These are phyloP conservation scores for Cladophialophora yegresii DNA, from an alignment of 2,329 filamentous ascomycete genomes.

Conservation along the genomic window DNA sequence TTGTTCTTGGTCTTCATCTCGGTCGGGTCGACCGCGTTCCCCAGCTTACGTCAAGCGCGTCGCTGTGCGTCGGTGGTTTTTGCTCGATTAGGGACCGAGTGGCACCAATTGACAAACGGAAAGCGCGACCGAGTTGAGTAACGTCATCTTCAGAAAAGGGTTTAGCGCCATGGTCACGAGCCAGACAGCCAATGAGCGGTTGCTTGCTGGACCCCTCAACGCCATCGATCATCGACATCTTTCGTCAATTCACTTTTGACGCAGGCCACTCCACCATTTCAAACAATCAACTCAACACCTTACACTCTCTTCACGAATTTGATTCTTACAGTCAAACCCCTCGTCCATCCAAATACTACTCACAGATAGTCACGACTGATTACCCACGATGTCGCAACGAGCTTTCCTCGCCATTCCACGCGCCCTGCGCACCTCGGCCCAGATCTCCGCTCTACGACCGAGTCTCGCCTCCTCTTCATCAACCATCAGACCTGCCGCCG, in stretches of 20 bases:
- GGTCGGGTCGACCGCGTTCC: neutral
- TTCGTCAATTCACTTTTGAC: slow-evolving; percentile 21
- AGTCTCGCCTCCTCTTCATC: slow-evolving; percentile 49
- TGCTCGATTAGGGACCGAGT: slow-evolving; percentile 5
- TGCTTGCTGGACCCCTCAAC: slow-evolving; percentile 6
- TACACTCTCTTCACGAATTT: slow-evolving; percentile 11
- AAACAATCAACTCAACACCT: slow-evolving; percentile 11
- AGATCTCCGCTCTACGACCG: slow-evolving; percentile 51
- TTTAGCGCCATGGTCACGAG: slow-evolving; percentile 17
- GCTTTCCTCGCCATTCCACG: slow-evolving; percentile 57
- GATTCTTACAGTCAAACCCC: slow-evolving; percentile 9
- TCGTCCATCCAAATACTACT: neutral
- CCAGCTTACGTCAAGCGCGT: slow-evolving; percentile 6
- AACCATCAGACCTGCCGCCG: slow-evolving; percentile 47
- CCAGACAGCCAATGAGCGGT: neutral
- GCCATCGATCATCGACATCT: slow-evolving; percentile 19
- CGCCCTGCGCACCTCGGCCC: slow-evolving; percentile 54
- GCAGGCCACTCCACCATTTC: slow-evolving; percentile 13
- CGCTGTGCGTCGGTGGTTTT: slow-evolving; percentile 1
- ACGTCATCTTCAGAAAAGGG: slow-evolving; percentile 21
- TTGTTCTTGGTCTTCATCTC: slow-evolving; percentile 1
- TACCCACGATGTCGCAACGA: slow-evolving; percentile 59
- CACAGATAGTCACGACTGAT: neutral
- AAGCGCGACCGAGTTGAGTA: slow-evolving; percentile 14
- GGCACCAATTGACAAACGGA: slow-evolving; percentile 9